Conservation (phyloP, 2,329 filamentous ascomycete genomes). For the Balansia obtecta region DNA sequence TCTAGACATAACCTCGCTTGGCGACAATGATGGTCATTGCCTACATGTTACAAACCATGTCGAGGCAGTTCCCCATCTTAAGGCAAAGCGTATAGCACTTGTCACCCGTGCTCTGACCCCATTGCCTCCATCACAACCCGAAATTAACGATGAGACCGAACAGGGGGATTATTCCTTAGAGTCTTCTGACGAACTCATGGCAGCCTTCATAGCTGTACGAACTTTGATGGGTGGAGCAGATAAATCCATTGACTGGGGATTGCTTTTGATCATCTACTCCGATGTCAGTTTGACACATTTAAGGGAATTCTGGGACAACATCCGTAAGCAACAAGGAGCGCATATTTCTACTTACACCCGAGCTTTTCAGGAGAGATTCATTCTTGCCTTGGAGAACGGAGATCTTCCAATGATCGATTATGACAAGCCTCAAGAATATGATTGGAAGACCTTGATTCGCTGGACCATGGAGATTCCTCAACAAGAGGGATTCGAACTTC, state of each 20-base stretch:
- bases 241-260: slow-evolving; percentile 46
- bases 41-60: not conserved
- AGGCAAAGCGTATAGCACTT: slow-evolving; percentile 18
- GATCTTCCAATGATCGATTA: slow-evolving; percentile 51
- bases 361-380: slow-evolving; percentile 53
- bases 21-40: not conserved
- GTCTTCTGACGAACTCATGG: slow-evolving; percentile 28
- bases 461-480: slow-evolving; percentile 49
- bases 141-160: not conserved
- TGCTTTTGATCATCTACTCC: slow-evolving; percentile 44
- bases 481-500: slow-evolving; percentile 34
- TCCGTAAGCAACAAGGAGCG: slow-evolving; percentile 37
- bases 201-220: slow-evolving; percentile 45
- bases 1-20: not conserved
- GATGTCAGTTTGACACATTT: slow-evolving; percentile 37
- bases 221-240: slow-evolving; percentile 48
- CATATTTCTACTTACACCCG: slow-evolving; percentile 42
- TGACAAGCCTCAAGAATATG: slow-evolving; percentile 49
- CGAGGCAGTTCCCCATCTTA: slow-evolving; percentile 1
- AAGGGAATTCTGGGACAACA: slow-evolving; percentile 40
- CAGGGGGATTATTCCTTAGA: slow-evolving; percentile 5
- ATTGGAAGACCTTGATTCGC: slow-evolving; percentile 53
- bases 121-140: slow-evolving; percentile 6
- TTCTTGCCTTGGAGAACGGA: slow-evolving; percentile 51
- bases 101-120: slow-evolving; percentile 17